Base-by-base conservation (phyloP, 768 basidiomycete species). In the Leccinum uliginosum region DNA sequence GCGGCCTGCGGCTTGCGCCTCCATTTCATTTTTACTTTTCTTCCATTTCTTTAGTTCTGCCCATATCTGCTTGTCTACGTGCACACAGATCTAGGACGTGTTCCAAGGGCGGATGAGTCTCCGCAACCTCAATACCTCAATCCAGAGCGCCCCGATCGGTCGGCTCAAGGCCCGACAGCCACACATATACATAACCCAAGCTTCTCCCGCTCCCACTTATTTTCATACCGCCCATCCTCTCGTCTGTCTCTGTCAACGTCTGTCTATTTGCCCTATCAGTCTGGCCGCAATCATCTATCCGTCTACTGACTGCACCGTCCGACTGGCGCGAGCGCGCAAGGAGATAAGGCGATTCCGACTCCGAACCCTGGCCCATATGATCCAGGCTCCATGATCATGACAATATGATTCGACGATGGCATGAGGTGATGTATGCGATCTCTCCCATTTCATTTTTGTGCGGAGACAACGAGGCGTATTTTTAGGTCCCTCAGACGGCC, bases 321-420 rank as follows among this genome's bases (percentile, higher is more conserved):
- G 5, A 17, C 40, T 9, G 40, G 40, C 40, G 40, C 17, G 35
- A 6, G 21, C 52, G 45, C 35, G 38, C 54, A 57, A 55, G 63
- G 63, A 65, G 63, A 65, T 65, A 65, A 65, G 55, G 57, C 49
- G 60, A 62, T 53, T 51, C 45, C 50, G 40, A 24, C 15, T 23
- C 45, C 45, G 63, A 64, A 56, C 63, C 59, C 53, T 55, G 55
- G 10, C n/a, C n/a, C 38, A 40, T 40, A 17, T 35, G 35, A 35
- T 35, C 5, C 38, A 19, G 40, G 40, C 19, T 43, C 40, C 40
- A n/a, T 43, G 19, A 43, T 43, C 40, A 43, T 43, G n/a, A n/a
- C n/a, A 10, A n/a, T n/a, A n/a, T 40, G 38, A 40, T 40, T 40
- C 38, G 38, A 43, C 38, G 40, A 43, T 43, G 40, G 19, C 40